Percentiles rank a stretch among this genome's conserved stretches.
These are phyloP conservation scores for Sugiyamaella lignohabitans DNA, from an alignment of 805 yeast genomes.

Conservation along the genomic window DNA sequence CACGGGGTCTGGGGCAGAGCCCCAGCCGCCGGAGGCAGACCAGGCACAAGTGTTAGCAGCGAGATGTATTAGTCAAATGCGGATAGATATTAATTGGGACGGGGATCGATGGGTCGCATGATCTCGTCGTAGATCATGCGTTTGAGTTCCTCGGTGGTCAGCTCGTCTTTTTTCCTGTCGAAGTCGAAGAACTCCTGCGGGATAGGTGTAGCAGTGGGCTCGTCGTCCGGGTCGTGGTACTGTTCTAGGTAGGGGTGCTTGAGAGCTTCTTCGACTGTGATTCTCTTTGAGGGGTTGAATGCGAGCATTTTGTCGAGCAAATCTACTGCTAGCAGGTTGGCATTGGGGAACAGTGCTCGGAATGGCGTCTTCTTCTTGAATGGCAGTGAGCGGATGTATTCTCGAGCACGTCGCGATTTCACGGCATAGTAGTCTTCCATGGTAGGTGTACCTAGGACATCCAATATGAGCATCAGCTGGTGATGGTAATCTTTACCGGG, in stretches of 20 bases:
- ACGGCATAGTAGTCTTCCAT: slow-evolving; percentile 68
- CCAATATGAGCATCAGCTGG: slow-evolving; percentile 78
- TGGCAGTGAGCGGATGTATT: slow-evolving; percentile 77
- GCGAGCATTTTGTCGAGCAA: slow-evolving; percentile 61
- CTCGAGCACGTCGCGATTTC: slow-evolving; percentile 77
- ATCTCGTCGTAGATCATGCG: slow-evolving; percentile 74
- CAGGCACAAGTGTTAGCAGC: not conserved
- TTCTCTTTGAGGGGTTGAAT: slow-evolving; percentile 77
- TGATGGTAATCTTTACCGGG: slow-evolving; percentile 94
- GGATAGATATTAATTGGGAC: no score
- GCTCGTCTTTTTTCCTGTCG: slow-evolving; percentile 74
- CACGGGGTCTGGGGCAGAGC: not conserved
- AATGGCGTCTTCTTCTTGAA: slow-evolving; percentile 57
- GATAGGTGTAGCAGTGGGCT: slow-evolving; percentile 77
- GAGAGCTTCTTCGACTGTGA: slow-evolving; percentile 78
- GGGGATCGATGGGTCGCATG: slow-evolving; percentile 33
- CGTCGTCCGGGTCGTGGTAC: slow-evolving; percentile 95
- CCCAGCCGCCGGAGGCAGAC: not conserved
- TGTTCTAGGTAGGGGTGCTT: slow-evolving; percentile 76
- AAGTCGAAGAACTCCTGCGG: slow-evolving; percentile 86
- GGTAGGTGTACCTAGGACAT: slow-evolving; percentile 80
- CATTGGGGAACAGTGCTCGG: slow-evolving; percentile 41
- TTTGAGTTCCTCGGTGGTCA: slow-evolving; percentile 71
- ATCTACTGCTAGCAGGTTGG: slow-evolving; percentile 64
- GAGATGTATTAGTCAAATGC: no score